Evolutionary conservation across 2,329 filamentous ascomycete species (phyloP), one percentile per base, ranked within the genome.

Genomic region (Diaporthe eres): DNA sequence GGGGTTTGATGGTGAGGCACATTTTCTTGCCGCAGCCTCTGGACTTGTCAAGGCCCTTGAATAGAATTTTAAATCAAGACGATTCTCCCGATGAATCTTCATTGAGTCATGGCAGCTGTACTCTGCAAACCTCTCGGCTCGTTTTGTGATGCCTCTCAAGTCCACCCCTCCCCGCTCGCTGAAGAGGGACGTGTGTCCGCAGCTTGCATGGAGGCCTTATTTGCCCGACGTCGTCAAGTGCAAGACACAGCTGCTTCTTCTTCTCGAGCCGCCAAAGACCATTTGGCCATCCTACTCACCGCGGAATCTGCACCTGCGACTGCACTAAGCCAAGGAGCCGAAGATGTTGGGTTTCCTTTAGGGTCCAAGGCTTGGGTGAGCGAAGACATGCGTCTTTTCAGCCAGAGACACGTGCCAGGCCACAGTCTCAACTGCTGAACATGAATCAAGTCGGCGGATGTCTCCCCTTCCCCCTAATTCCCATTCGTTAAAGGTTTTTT

Each of bases 1-100:
- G 88, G 89, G 91, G 93, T 96, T 96, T 96, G 94, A 96, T 93
- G 93, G 92, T 91, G 92, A 95, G 94, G 88, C 78, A 96, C 93
- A 96, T 89, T 65, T 53, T 44, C 72, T 67, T 39, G 25, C 28
- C 25, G 39, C 37, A 37, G n/a, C 4, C 65, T 42, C 15, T 12
- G 19, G 49, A 22, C 49, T 31, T 22, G 65, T 28, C 65, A 28
- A 42, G 28, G 65, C 34, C 49, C n/a, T 34, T 70, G 25, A 19
- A 55, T 34, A 57, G 34, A 19, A 13, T 28, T 44, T 37, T 9
- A 22, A 67, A 74, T 28, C 15, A n/a, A 61, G 15, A 25, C 6
- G 53, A 2, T 39, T 55, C 15, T 28, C n/a, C n/a, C 2, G 19
- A 17, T 15, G 1, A 28, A 10, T 28, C 6, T 6, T 2, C 39